Base-by-base conservation (phyloP, 768 basidiomycete species). In the Calocybe gangraenosa region DNA sequence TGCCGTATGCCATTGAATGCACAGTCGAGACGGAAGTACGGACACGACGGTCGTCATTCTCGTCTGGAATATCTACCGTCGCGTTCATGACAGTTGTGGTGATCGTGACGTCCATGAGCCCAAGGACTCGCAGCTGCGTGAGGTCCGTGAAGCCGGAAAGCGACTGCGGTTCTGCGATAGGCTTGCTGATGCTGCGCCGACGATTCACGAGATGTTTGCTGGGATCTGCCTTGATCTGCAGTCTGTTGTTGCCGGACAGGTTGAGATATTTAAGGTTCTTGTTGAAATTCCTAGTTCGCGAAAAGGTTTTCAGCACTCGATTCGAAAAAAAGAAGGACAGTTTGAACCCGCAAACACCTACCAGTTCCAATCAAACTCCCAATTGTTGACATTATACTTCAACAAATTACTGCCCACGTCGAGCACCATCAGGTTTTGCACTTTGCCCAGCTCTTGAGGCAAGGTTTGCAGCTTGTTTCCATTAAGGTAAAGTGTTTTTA, bases 301-400 rank as follows among this genome's bases (percentile, higher is more conserved):
- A 30, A 44, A 42, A 45, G 33, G 5, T 46, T 28, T 28, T 5
- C 25, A 28, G 11, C n/a, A n/a, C n/a, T n/a, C n/a, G 25, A 28
- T 28, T 28, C 25, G 6, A 11, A 28, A 15, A 18, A 49, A 1
- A 17, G 7, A 18, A 25, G 21, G 22, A 49, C 33, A n/a, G n/a
- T n/a, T n/a, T n/a, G n/a, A n/a, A n/a, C n/a, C n/a, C n/a, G n/a
- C n/a, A n/a, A 17, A 17, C 28, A 68, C 80, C 39, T 52, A 95
- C 95, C 96, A 97, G 62, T 99, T 98, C 94, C 94, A 98, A 66
- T 99, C 96, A 63, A 93, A 98, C 62, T 95, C 91, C 86, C 86
- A 93, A 58, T 99, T 99, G 54, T 91, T 88, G 55, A 96, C 92
- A 61, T 98, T 99, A 66, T 98, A 98, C 75, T 88, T 91, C 65